A percentile compares a stretch with the other conserved stretches of the same genome.
phyloP scores from a whole-genome alignment of 345 rosid species.

The Salix brachista region DNA sequence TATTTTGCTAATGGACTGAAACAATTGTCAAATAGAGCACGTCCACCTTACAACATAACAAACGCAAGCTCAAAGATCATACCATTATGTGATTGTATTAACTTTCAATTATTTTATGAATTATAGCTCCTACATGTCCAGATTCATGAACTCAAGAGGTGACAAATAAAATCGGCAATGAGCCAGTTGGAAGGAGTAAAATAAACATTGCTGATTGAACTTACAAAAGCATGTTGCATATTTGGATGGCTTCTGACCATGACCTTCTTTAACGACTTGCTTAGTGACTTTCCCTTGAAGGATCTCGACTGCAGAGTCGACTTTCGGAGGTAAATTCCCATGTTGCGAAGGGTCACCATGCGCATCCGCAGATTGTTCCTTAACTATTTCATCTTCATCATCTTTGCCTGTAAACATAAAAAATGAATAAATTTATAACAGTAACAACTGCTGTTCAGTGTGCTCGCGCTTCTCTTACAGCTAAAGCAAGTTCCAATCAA shows the following conservation, averaged over 20 bases:
- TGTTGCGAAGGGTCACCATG: slow-evolving; percentile 58
- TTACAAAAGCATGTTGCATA: slow-evolving; percentile 91
- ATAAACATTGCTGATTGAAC: slow-evolving; percentile 13
- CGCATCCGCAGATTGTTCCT: slow-evolving; percentile 53
- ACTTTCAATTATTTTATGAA: neutral
- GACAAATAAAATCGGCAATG: neutral
- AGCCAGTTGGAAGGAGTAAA: neutral
- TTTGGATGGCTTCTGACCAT: slow-evolving; percentile 83
- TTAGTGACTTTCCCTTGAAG: slow-evolving; percentile 82
- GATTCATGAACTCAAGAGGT: neutral
- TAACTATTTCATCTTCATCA: slow-evolving; percentile 52
- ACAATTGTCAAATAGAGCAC: neutral
- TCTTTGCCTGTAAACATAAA: slow-evolving; percentile 28
- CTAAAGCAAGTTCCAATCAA: neutral
- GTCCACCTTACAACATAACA: neutral
- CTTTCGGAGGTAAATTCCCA: slow-evolving; percentile 61
- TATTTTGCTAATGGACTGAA: neutral
- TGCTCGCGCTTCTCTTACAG: neutral
- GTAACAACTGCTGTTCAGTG: neutral
- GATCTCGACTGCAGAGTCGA: slow-evolving; percentile 55
- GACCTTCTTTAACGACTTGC: slow-evolving; percentile 87
- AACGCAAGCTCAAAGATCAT: neutral
- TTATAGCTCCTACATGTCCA: neutral
- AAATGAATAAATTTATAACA: neutral
- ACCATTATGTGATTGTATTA: neutral